A percentile compares a stretch with the other conserved stretches of the same genome.
Evolutionary conservation across 2,329 filamentous ascomycete genomes (phyloP).

Genomic region (Aureobasidium zeae): DNA sequence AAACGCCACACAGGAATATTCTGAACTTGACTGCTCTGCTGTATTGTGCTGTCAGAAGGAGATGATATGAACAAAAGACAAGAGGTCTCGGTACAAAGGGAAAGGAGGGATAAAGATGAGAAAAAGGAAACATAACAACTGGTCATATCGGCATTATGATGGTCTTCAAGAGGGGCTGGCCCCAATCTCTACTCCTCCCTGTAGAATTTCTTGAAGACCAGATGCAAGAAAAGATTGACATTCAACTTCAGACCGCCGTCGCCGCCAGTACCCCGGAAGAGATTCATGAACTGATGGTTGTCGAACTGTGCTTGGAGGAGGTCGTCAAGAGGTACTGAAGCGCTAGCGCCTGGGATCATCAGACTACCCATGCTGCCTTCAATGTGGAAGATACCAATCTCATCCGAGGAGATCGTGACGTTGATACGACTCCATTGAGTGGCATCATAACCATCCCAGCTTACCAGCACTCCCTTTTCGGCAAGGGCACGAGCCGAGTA

Average conservation of each 20-base stretch:
- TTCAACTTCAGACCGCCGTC: slow-evolving; percentile 61
- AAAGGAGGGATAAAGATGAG: neutral
- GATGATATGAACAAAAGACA: slow-evolving; percentile 14
- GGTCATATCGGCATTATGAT: slow-evolving; percentile 10
- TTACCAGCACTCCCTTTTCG: slow-evolving; percentile 88
- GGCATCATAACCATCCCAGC: slow-evolving; percentile 76
- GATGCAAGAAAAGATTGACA: slow-evolving; percentile 90
- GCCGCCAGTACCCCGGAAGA: slow-evolving; percentile 59
- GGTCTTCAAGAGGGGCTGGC: neutral
- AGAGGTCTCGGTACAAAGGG: neutral
- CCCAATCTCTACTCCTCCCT: slow-evolving; percentile 30
- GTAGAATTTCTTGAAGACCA: slow-evolving; percentile 99
- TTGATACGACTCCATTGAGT: slow-evolving; percentile 87
- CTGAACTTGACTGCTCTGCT: slow-evolving; percentile 2
- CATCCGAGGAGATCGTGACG: slow-evolving; percentile 86
- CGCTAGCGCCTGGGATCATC: slow-evolving; percentile 89
- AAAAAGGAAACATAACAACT: slow-evolving; percentile 10
- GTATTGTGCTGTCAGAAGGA: neutral
- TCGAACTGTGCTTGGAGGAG: slow-evolving; percentile 95
- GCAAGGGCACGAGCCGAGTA: slow-evolving; percentile 82
- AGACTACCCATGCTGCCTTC: slow-evolving; percentile 87
- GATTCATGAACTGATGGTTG: slow-evolving; percentile 87
- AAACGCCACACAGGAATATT: slow-evolving; percentile 9
- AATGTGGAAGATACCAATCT: slow-evolving; percentile 86
- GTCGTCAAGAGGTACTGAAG: slow-evolving; percentile 82